phyloP scores from a whole-genome alignment of 192 early-diverging fungal genomes.

The Coemansia sp. region DNA sequence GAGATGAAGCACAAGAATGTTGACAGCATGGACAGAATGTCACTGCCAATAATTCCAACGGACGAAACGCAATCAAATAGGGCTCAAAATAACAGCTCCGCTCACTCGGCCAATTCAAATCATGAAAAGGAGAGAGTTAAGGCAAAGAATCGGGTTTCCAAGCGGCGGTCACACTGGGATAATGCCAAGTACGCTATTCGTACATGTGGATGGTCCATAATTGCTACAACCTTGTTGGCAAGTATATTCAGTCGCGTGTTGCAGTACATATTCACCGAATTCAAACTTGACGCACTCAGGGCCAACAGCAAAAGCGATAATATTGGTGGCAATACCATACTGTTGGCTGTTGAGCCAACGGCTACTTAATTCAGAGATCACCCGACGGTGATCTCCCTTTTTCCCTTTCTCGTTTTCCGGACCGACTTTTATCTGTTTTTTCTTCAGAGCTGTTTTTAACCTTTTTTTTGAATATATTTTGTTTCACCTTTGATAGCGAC shows the following conservation, averaged over 20 bases:
- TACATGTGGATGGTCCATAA: background rate
- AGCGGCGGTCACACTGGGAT: constrained; percentile 43
- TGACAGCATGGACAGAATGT: background rate
- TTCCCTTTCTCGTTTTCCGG: too few relatives aligned
- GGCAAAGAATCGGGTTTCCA: background rate
- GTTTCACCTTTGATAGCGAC: too few relatives aligned
- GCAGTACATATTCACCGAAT: background rate
- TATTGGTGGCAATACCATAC: background rate
- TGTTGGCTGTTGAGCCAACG: too few relatives aligned
- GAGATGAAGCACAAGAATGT: constrained; percentile 8
- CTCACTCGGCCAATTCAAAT: background rate
- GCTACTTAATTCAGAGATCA: too few relatives aligned
- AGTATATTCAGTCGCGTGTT: background rate
- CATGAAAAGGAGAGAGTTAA: background rate
- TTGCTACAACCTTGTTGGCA: background rate
- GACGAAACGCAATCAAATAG: background rate
- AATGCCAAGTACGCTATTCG: constrained; percentile 47
- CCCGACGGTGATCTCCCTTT: too few relatives aligned
- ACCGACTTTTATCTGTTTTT: too few relatives aligned
- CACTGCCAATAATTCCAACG: background rate
- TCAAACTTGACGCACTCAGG: constrained; percentile 3
- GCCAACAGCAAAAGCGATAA: background rate
- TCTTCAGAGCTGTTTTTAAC: too few relatives aligned
- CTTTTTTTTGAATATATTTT: too few relatives aligned
- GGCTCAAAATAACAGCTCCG: background rate